Percentiles rank a stretch among this genome's conserved stretches.
Evolutionary conservation across 1,284 basidiomycete species (phyloP).

Genomic region (Tausonia pullulans): DNA sequence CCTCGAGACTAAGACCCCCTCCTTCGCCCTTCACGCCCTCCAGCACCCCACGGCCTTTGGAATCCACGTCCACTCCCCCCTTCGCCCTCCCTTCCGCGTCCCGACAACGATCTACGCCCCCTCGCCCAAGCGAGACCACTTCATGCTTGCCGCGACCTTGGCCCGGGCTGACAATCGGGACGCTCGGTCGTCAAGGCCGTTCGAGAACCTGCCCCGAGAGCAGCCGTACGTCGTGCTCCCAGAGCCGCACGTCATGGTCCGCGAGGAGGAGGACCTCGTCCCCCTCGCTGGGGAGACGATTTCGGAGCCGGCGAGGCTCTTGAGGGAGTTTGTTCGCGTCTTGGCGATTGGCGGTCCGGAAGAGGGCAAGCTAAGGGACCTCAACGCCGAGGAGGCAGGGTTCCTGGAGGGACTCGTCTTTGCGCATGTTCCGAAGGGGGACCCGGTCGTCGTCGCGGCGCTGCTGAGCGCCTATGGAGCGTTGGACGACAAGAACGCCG

Average conservation of each 20-base stretch:
- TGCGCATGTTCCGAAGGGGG: too few relatives aligned
- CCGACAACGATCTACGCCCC: not conserved
- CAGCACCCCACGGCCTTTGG: slow-evolving; percentile 5
- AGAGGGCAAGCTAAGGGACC: not conserved
- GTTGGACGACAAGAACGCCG: too few relatives aligned
- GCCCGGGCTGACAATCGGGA: too few relatives aligned
- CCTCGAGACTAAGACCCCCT: not conserved
- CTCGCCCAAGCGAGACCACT: not conserved
- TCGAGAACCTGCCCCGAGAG: not conserved
- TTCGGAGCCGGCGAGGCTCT: not conserved
- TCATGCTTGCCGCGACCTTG: not conserved
- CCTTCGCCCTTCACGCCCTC: not conserved
- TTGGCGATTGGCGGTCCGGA: not conserved
- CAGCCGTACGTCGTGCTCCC: slow-evolving; percentile 5
- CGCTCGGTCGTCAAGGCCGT: not conserved
- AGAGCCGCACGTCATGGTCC: too few relatives aligned
- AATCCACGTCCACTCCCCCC: slow-evolving; percentile 4
- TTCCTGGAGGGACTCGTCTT: not conserved
- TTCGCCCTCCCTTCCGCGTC: not conserved
- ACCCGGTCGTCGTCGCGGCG: too few relatives aligned
- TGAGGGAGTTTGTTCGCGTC: not conserved
- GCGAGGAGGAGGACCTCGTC: not conserved
- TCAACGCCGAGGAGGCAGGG: not conserved
- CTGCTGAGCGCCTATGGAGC: too few relatives aligned
- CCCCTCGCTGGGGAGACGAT: not conserved